Base-by-base conservation (phyloP, 2,329 filamentous ascomycete species). In the Microsporum ferrugineum region DNA sequence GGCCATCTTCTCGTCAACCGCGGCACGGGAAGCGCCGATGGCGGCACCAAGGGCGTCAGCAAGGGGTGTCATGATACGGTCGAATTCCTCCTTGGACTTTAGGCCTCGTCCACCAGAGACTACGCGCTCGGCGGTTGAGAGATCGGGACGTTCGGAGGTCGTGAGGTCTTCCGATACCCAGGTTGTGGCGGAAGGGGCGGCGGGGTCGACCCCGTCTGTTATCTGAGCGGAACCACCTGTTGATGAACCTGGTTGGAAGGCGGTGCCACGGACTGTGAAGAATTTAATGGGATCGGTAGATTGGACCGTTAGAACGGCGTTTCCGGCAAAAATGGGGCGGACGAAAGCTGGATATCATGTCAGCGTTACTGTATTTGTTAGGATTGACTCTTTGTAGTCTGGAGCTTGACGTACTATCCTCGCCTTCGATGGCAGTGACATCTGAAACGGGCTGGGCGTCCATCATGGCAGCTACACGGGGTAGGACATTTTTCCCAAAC, bases 21-120 rank as follows among this genome's bases (percentile, higher is more conserved):
- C 94, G 17, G 94, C 94, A 69, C 94, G 86, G 58, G 90, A 96
- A 33, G 94, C 94, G 69, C 94, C 94, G 63, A 99, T 91, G 3
- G 94, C 94, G n/a, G 94, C 94, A 51, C 91, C 92, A 2, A 99
- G 81, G 0, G 90, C 84, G 74, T 99, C 94, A 1, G 94, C 94
- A 60, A 99, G 82, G 49, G 94, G 92, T 61, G 91, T 80, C 82
- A 99, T 97, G 60, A 99, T 75, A 68, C 83, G 86, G 77, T 99
- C 91, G 71, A 99, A 99, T 60, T 97, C 91, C 74, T 96, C 90
- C 81, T 96, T 97, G 14, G 92, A 96, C 80, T 97, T 99, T 68
- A 99, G 80, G 49, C 92, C 94, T 68, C 94, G 87, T 5, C 94
- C 94, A 66, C 94, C 94, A 6, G 91, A 95, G 23, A 99, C 94